Conservation (phyloP, 805 yeast genomes). For the Ogataea methanolica region DNA sequence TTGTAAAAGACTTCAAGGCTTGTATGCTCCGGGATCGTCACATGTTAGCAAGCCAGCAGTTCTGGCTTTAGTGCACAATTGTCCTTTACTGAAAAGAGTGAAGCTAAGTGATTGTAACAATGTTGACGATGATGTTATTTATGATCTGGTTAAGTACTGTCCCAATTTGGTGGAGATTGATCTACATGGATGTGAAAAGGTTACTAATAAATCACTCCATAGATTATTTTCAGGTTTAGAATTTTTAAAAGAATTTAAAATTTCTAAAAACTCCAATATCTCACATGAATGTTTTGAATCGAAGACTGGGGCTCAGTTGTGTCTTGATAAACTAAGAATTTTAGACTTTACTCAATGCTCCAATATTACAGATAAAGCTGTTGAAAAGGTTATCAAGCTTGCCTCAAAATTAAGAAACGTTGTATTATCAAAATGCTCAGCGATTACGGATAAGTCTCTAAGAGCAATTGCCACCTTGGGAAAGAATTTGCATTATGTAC, state of each 20-base stretch:
- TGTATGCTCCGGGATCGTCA: slow-evolving; percentile 83
- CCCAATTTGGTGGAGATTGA: slow-evolving; percentile 85
- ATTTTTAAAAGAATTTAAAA: slow-evolving; percentile 80
- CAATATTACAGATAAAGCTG: slow-evolving; percentile 73
- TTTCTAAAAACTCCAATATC: slow-evolving; percentile 66
- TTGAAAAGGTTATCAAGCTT: slow-evolving; percentile 61
- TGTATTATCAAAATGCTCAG: slow-evolving; percentile 82
- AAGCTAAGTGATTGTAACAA: slow-evolving; percentile 69
- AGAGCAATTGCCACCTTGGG: slow-evolving; percentile 70
- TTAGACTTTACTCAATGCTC: slow-evolving; percentile 83
- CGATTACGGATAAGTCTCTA: slow-evolving; percentile 78
- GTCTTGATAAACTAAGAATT: slow-evolving; percentile 66
- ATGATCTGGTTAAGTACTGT: slow-evolving; percentile 63
- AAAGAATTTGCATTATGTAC: slow-evolving; percentile 78
- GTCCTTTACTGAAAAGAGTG: slow-evolving; percentile 76
- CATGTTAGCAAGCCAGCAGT: slow-evolving; percentile 66
- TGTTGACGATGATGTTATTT: slow-evolving; percentile 60
- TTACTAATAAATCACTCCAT: slow-evolving; percentile 60
- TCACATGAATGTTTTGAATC: slow-evolving; percentile 58
- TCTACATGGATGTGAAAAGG: slow-evolving; percentile 72
- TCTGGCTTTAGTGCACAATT: slow-evolving; percentile 48
- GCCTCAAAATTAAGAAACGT: slow-evolving; percentile 89
- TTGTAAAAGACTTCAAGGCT: slow-evolving; percentile 79
- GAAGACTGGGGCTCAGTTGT: slow-evolving; percentile 25
- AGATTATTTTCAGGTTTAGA: slow-evolving; percentile 54